A percentile compares a stretch with the other conserved stretches of the same genome.
These are phyloP conservation scores for Fusarium guadeloupense DNA, from an alignment of 2,329 filamentous ascomycete genomes.

Conservation along the genomic window DNA sequence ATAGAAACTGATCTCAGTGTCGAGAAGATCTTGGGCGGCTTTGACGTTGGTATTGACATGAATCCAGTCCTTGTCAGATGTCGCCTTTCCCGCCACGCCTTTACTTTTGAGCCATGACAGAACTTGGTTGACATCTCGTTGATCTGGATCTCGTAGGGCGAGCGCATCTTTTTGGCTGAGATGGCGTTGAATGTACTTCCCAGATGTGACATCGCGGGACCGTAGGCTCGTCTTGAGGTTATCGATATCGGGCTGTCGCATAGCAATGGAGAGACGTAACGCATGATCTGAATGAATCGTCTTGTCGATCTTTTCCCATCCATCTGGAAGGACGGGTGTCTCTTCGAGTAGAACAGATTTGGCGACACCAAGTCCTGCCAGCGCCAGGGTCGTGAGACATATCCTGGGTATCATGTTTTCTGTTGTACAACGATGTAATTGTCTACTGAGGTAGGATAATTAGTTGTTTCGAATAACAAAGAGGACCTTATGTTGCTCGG, in stretches of 20 bases:
- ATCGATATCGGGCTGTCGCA: constrained; percentile 46
- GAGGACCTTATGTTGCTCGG: not conserved
- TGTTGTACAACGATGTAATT: not conserved
- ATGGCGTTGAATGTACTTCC: constrained; percentile 35
- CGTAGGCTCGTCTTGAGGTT: constrained; percentile 41
- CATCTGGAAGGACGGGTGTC: constrained; percentile 41
- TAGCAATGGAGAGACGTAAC: constrained; percentile 46
- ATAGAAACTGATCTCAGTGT: constrained; percentile 54
- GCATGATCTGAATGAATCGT: constrained; percentile 36
- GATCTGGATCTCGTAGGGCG: constrained; percentile 49
- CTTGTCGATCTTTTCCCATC: constrained; percentile 44
- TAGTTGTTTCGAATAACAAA: not conserved
- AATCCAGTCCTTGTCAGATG: constrained; percentile 53
- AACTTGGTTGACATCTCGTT: constrained; percentile 49
- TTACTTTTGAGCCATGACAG: constrained; percentile 53
- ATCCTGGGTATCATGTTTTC: constrained; percentile 27
- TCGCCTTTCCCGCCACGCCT: constrained; percentile 47
- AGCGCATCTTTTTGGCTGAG: constrained; percentile 51
- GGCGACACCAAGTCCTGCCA: constrained; percentile 39
- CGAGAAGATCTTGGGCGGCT: constrained; percentile 52
- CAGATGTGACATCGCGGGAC: constrained; percentile 16
- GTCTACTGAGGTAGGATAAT: not conserved
- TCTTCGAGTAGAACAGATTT: constrained; percentile 42
- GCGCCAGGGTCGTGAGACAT: constrained; percentile 27
- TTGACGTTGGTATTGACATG: constrained; percentile 53